Evolutionary conservation across 768 basidiomycete species (phyloP).

Genomic region (Lactifluus subvellereus): DNA sequence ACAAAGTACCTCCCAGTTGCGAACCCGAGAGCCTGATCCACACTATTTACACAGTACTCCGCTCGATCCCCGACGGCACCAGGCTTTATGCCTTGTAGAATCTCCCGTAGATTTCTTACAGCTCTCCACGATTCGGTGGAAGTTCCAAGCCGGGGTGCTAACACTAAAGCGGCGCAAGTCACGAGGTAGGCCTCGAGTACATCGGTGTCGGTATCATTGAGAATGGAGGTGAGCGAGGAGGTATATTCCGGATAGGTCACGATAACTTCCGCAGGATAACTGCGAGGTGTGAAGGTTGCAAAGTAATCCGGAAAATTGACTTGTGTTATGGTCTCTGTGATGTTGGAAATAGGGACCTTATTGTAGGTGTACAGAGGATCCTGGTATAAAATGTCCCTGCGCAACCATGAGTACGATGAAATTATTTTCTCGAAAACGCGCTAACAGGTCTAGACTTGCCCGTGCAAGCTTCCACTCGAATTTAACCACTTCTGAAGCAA

Average conservation of each 20-base stretch:
- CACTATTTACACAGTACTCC: conserved; percentile 71
- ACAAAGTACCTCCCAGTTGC: conserved; percentile 88
- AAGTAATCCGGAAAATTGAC: conserved; percentile 85
- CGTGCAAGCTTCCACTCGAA: conserved; percentile 77
- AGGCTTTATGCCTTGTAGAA: conserved; percentile 77
- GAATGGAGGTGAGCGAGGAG: conserved; percentile 56
- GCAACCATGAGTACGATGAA: conserved; percentile 8
- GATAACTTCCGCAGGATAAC: conserved; percentile 70
- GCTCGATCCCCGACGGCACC: conserved; percentile 79
- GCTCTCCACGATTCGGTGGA: conserved; percentile 77
- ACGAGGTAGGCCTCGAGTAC: conserved; percentile 86
- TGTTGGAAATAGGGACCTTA: conserved; percentile 61
- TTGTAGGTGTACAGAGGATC: conserved; percentile 90
- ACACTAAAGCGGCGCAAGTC: conserved; percentile 60
- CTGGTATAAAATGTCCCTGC: conserved; percentile 60
- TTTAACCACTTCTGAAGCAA: conserved; percentile 65
- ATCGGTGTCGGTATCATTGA: conserved; percentile 59
- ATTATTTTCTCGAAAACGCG: background rate
- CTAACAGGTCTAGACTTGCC: conserved; percentile 76
- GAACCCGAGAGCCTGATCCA: conserved; percentile 78
- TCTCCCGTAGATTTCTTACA: conserved; percentile 61
- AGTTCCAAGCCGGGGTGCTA: conserved; percentile 67
- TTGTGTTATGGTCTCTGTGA: conserved; percentile 64
- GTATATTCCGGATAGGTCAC: conserved; percentile 79
- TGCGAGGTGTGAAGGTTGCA: conserved; percentile 72